Evolutionary conservation across 495 filamentous ascomycete species (phyloP).

Genomic region (Amphirosellinia nigrospora): DNA sequence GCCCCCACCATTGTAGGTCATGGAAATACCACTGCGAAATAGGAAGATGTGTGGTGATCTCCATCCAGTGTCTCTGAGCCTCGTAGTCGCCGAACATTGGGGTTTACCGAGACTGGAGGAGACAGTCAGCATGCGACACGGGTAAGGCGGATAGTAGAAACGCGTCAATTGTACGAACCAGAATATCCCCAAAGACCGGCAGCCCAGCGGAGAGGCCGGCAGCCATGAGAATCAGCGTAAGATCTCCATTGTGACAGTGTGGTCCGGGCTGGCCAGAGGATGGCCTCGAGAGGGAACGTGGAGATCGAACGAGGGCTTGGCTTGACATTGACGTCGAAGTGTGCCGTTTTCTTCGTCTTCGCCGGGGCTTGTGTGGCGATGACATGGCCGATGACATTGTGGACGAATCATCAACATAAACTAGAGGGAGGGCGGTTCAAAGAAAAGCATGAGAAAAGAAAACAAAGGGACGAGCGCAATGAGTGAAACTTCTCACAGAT

Average conservation of each 20-base stretch:
- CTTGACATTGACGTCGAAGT: slow-evolving; percentile 37
- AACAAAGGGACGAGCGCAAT: background rate
- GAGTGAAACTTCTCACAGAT: background rate
- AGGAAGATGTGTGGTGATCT: slow-evolving; percentile 86
- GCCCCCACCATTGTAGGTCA: slow-evolving; percentile 94
- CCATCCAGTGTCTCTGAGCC: slow-evolving; percentile 98
- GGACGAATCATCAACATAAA: slow-evolving; percentile 49
- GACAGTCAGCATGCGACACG: background rate
- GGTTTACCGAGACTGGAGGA: slow-evolving; percentile 73
- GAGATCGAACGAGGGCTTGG: slow-evolving; percentile 47
- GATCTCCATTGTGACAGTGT: slow-evolving; percentile 87
- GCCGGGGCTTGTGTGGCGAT: slow-evolving; percentile 57
- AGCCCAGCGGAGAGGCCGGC: slow-evolving; percentile 91
- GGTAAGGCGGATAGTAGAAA: background rate
- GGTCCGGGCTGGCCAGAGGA: slow-evolving; percentile 88
- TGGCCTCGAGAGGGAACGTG: slow-evolving; percentile 84
- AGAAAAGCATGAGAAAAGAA: slow-evolving; percentile 21
- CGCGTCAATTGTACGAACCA: slow-evolving; percentile 55
- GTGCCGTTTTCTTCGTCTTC: slow-evolving; percentile 51
- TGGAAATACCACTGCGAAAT: slow-evolving; percentile 97
- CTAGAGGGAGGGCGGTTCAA: background rate
- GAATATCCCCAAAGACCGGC: slow-evolving; percentile 94
- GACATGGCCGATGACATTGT: slow-evolving; percentile 46
- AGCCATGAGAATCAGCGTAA: slow-evolving; percentile 83
- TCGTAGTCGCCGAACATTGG: slow-evolving; percentile 98